phyloP scores from a whole-genome alignment of 176 grass and related monocot genomes.

The Puccinellia tenuiflora region DNA sequence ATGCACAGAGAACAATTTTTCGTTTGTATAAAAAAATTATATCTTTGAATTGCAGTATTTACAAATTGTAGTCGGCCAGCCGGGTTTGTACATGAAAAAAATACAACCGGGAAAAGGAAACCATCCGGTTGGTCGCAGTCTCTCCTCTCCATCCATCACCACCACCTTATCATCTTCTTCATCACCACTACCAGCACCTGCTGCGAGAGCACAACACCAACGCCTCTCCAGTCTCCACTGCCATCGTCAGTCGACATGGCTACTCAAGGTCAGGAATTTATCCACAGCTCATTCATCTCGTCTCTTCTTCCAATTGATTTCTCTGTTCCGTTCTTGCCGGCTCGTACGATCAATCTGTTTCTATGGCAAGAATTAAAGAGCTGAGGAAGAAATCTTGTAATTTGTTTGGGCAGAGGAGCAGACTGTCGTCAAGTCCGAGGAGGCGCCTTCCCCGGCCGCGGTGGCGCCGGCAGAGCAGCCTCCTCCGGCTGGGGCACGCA shows the following conservation, averaged over 20 bases:
- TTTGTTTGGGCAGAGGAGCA: slow-evolving; percentile 46
- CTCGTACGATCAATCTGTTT: too few species aligned
- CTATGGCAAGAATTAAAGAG: too few species aligned
- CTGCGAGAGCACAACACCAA: background rate
- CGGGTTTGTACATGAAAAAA: background rate
- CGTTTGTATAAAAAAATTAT: background rate
- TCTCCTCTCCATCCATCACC: slow-evolving; percentile 25
- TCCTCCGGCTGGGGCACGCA: background rate
- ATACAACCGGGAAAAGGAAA: background rate
- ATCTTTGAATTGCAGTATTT: background rate
- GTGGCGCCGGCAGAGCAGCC: background rate
- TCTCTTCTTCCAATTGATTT: background rate
- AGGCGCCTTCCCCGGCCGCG: slow-evolving; percentile 4
- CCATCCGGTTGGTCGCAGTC: slow-evolving; percentile 29
- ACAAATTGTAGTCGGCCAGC: background rate
- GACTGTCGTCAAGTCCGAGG: slow-evolving; percentile 40
- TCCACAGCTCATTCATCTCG: background rate
- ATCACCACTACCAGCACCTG: background rate
- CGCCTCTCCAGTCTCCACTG: background rate
- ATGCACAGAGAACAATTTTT: background rate
- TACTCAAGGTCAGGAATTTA: background rate
- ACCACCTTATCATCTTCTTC: slow-evolving; percentile 39
- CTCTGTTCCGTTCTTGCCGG: background rate
- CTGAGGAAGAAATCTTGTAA: background rate
- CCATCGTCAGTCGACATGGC: slow-evolving; percentile 29